Evolutionary conservation across 2,329 filamentous ascomycete species (phyloP).

Genomic region (Aspergillus calidoustus): DNA sequence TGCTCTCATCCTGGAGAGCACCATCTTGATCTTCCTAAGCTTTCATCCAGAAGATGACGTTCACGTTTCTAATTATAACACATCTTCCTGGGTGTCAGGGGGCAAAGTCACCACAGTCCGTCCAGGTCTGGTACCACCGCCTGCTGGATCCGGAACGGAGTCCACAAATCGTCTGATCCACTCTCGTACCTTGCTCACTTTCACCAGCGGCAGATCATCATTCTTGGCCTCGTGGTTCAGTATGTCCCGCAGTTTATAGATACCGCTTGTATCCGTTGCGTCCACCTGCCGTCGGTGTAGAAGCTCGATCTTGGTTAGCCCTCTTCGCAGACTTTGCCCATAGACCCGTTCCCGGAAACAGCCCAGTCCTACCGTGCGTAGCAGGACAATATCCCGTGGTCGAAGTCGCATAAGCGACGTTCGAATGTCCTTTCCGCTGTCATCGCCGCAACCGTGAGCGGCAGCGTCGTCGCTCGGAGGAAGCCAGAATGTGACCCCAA

Average conservation of each 20-base stretch:
- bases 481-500: constrained; percentile 85
- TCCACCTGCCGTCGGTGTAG: constrained; percentile 63
- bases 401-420: constrained; percentile 56
- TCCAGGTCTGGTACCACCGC: constrained; percentile 25
- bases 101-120: constrained; percentile 18
- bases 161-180: constrained; percentile 77
- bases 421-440: constrained; percentile 40
- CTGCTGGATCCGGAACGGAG: constrained; percentile 35
- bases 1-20: neutral
- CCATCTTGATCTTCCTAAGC: neutral
- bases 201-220: constrained; percentile 60
- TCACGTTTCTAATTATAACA: constrained; percentile 25
- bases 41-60: neutral
- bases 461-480: constrained; percentile 39
- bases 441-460: constrained; percentile 10
- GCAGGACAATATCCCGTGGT: constrained; percentile 75
- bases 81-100: constrained; percentile 23
- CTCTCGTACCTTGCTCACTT: constrained; percentile 69
- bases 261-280: constrained; percentile 57
- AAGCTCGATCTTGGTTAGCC: constrained; percentile 71
- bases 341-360: constrained; percentile 79
- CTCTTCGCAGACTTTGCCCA: constrained; percentile 77
- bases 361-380: constrained; percentile 78
- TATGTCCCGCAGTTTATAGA: constrained; percentile 58
- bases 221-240: constrained; percentile 25